phyloP scores from a whole-genome alignment of 371 early-diverging fungal species.

The Syncephalis plumigaleata region DNA sequence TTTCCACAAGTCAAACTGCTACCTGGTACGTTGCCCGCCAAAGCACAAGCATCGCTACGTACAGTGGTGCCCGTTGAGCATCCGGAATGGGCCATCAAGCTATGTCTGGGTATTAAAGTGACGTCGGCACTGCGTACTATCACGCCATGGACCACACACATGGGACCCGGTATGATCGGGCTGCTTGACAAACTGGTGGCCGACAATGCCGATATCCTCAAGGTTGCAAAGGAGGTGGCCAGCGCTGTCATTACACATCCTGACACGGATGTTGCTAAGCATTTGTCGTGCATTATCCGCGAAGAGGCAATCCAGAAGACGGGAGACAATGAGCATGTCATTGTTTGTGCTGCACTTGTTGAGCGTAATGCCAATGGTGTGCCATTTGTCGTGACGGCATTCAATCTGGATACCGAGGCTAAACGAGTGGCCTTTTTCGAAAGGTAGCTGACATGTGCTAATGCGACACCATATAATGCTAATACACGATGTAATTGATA shows the following conservation, averaged over 20 bases:
- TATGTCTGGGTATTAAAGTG: slow-evolving; percentile 46
- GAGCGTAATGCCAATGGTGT: slow-evolving; percentile 31
- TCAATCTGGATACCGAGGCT: slow-evolving; percentile 27
- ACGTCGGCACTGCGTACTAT: slow-evolving; percentile 57
- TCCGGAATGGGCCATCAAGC: slow-evolving; percentile 27
- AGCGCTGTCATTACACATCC: slow-evolving; percentile 26
- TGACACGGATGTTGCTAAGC: slow-evolving; percentile 45
- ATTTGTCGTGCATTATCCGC: slow-evolving; percentile 43
- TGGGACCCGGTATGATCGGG: slow-evolving; percentile 40
- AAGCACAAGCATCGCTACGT: slow-evolving; percentile 44
- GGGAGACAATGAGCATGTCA: slow-evolving; percentile 22
- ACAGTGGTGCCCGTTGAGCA: slow-evolving; percentile 33
- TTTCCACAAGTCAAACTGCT: slow-evolving; percentile 27
- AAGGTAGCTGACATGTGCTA: slow-evolving; percentile 9
- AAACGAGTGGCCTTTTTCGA: slow-evolving; percentile 31
- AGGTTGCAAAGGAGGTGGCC: slow-evolving; percentile 26
- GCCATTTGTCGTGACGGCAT: slow-evolving; percentile 24
- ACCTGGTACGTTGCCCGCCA: slow-evolving; percentile 19
- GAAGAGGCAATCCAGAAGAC: slow-evolving; percentile 21
- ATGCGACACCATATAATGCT: not conserved
- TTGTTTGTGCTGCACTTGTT: slow-evolving; percentile 45
- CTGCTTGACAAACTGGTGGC: slow-evolving; percentile 24
- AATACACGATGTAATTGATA: not conserved
- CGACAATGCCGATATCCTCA: slow-evolving; percentile 16
- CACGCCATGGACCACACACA: slow-evolving; percentile 44